Evolutionary conservation across 2,329 filamentous ascomycete species (phyloP).

Genomic region (Aspergillus versicolor): DNA sequence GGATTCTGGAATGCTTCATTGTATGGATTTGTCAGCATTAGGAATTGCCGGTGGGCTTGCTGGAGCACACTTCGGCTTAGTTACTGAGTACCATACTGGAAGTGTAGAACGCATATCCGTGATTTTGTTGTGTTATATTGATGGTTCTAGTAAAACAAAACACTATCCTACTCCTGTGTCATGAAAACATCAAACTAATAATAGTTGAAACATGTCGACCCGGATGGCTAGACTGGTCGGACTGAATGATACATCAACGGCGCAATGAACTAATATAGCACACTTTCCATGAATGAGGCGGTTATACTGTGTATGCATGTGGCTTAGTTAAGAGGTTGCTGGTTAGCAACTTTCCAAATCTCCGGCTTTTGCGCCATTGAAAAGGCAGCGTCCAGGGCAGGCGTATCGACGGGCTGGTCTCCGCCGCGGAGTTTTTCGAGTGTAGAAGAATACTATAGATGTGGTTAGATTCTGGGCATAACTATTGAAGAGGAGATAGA

Average conservation of each 20-base stretch:
- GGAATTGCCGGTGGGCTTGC: neutral
- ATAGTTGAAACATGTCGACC: neutral
- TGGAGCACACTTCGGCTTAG: neutral
- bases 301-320: too few species aligned
- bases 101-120: neutral
- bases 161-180: neutral
- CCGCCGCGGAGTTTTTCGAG: constrained; percentile 22
- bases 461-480: constrained; percentile 12
- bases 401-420: constrained; percentile 11
- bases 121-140: neutral
- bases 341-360: constrained; percentile 19
- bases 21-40: constrained; percentile 8
- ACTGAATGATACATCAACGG: neutral
- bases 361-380: constrained; percentile 4
- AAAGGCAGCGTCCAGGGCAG: neutral
- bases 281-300: neutral
- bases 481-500: constrained; percentile 1
- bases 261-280: neutral
- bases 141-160: neutral
- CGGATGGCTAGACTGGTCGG: neutral
- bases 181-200: neutral
- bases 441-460: constrained; percentile 30
- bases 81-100: neutral
- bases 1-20: neutral
- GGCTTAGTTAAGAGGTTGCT: constrained; percentile 16